A percentile compares a stretch with the other conserved stretches of the same genome.
Conservation (phyloP, 495 filamentous ascomycete genomes). For the Tuber melanosporum region DNA sequence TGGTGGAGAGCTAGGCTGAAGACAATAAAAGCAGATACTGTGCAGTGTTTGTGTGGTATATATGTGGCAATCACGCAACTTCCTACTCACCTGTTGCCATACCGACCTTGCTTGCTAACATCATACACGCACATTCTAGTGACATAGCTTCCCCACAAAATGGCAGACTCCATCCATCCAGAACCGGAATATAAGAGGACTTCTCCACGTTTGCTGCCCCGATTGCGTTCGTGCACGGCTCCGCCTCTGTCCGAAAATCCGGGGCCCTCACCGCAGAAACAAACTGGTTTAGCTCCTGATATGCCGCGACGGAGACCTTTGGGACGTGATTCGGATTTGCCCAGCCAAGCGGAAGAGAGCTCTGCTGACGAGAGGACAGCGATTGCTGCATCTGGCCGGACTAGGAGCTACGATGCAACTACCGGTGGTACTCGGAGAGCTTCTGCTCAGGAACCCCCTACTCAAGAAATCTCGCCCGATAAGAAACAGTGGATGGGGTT, state of each 20-base stretch:
- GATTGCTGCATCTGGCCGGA: constrained; percentile 20
- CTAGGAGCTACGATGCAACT: constrained; percentile 31
- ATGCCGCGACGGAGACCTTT: neutral
- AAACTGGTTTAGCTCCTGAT: neutral
- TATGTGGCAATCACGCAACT: neutral
- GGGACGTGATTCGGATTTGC: neutral
- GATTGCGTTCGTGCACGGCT: neutral
- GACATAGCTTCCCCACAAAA: neutral
- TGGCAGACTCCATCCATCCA: neutral
- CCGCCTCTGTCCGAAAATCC: neutral
- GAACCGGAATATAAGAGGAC: neutral
- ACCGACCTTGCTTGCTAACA: neutral
- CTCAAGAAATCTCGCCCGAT: constrained; percentile 19
- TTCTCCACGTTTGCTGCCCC: neutral
- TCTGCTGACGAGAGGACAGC: constrained; percentile 29
- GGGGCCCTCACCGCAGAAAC: neutral
- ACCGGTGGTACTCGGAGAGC: neutral
- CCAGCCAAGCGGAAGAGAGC: constrained; percentile 8
- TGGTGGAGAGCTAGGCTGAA: neutral
- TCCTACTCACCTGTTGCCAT: neutral
- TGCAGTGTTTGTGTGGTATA: neutral
- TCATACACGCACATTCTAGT: neutral
- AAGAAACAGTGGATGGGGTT: constrained; percentile 50
- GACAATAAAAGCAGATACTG: neutral
- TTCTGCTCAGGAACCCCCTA: constrained; percentile 14